Base-by-base conservation (phyloP, 441 rosid species). In the Syzygium malaccense region DNA sequence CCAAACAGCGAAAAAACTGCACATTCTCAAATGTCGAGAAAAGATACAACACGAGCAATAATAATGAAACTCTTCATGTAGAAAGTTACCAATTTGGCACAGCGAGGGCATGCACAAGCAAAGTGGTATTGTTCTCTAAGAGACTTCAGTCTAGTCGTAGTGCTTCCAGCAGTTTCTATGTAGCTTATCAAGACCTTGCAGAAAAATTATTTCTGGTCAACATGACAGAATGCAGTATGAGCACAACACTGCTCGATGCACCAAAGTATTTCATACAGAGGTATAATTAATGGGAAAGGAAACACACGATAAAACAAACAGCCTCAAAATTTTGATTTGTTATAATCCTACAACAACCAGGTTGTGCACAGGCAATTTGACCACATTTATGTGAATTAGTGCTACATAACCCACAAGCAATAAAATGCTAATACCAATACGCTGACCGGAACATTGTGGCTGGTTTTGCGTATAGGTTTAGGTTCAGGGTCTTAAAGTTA, bases 111-210 rank as follows among this genome's bases (percentile, higher is more conserved):
- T 56, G 89, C 23, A 88, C 99, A 98, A 87, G 92, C 92, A 93
- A 98, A 98, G 91, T 95, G 93, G 91, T 98, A 98, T 88, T 98
- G 99, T 87, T 97, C 97, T 92, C 91, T 94, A 87, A 98, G 96
- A 94, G 97, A 91, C 91, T 94, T 95, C 91, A 94, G 97, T 89
- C 99, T 97, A 90, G 97, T 95, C 88, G 92, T 89, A 85, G 98
- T 95, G 94, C 99, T 96, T 95, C 96, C 99, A 91, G 99, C 98
- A 88, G 96, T 98, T 93, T 98, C 99, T 79, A 98, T 93, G 87
- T 98, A 98, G 91, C 97, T 95, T 92, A 97, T 97, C n/a, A 88
- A 90, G 86, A 97, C 95, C 99, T 96, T 19, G 56, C 37, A 86
- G 86, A 88, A 88, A 51, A 51, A 85, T 20, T 23, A 54, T 85